These are phyloP conservation scores for Penicillium olsonii DNA, from an alignment of 2,329 filamentous ascomycete genomes.

Conservation along the genomic window DNA sequence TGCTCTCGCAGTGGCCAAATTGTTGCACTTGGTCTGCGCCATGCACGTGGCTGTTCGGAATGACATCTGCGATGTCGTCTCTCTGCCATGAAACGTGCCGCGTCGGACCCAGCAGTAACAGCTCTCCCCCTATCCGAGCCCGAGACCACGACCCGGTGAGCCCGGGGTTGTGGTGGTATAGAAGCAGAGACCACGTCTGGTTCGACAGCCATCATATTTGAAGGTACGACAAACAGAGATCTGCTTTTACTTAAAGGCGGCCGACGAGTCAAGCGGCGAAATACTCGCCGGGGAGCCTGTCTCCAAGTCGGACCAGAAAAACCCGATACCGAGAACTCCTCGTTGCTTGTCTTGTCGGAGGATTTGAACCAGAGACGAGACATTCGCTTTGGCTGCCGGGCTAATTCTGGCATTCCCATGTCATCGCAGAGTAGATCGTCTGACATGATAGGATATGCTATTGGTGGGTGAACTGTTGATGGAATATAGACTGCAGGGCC, in stretches of 20 bases:
- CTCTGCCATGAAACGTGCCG: conserved; percentile 17
- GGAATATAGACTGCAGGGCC: conserved; percentile 12
- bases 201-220: conserved; percentile 19
- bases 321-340: conserved; percentile 6
- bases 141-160: conserved; percentile 5
- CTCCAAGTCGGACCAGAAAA: conserved; percentile 12
- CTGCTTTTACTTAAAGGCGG: conserved; percentile 34
- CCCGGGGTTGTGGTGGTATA: conserved; percentile 12
- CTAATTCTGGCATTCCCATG: conserved; percentile 36
- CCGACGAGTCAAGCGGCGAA: conserved; percentile 32
- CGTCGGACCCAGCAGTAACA: not conserved
- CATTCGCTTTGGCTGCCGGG: conserved; percentile 22
- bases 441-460: conserved; percentile 13
- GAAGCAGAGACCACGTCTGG: conserved; percentile 24
- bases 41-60: conserved; percentile 40
- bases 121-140: not conserved
- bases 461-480: conserved; percentile 14
- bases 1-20: conserved; percentile 41
- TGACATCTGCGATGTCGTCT: conserved; percentile 39
- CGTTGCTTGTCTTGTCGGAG: not conserved
- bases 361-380: conserved; percentile 29
- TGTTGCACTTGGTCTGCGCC: conserved; percentile 37
- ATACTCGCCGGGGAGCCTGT: conserved; percentile 19
- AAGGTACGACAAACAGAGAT: conserved; percentile 33
- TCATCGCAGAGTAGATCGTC: conserved; percentile 30